phyloP scores from a whole-genome alignment of 768 basidiomycete species.

The Porpolomopsis calyptriformis region DNA sequence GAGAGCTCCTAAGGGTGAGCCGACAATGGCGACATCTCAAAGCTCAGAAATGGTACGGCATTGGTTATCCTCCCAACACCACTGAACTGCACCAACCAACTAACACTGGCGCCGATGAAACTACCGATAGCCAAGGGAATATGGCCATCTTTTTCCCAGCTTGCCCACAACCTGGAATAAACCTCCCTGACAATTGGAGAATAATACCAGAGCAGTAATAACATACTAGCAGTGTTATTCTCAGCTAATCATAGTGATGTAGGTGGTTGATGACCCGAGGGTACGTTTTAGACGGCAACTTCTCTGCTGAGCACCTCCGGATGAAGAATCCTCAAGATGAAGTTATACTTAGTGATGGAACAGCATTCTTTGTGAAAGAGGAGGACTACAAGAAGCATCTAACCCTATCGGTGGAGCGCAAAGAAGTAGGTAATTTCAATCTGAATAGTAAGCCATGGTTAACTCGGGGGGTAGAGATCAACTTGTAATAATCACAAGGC shows the following conservation, averaged over 20 bases:
- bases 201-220: neutral
- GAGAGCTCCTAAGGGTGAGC: neutral
- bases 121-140: neutral
- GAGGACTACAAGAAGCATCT: neutral
- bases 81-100: conserved; percentile 4
- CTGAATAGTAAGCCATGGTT: neutral
- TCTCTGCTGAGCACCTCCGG: conserved; percentile 15
- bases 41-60: conserved; percentile 1
- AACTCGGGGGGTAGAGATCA: neutral
- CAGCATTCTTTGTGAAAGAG: neutral
- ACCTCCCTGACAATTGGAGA: conserved; percentile 4
- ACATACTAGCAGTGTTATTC: neutral
- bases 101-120: neutral
- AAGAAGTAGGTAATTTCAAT: neutral
- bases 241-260: neutral
- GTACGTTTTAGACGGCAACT: conserved; percentile 17
- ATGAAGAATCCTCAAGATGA: conserved; percentile 11
- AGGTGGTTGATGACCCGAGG: conserved; percentile 11
- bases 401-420: neutral
- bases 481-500: neutral
- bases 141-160: conserved; percentile 4
- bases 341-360: conserved; percentile 12
- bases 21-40: neutral
- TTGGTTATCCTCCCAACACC: conserved; percentile 5
- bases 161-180: conserved; percentile 9